Evolutionary conservation across 2,329 filamentous ascomycete genomes (phyloP), one percentile per base, ranked within the genome.

Genomic region (Calonectria ilicicola): DNA sequence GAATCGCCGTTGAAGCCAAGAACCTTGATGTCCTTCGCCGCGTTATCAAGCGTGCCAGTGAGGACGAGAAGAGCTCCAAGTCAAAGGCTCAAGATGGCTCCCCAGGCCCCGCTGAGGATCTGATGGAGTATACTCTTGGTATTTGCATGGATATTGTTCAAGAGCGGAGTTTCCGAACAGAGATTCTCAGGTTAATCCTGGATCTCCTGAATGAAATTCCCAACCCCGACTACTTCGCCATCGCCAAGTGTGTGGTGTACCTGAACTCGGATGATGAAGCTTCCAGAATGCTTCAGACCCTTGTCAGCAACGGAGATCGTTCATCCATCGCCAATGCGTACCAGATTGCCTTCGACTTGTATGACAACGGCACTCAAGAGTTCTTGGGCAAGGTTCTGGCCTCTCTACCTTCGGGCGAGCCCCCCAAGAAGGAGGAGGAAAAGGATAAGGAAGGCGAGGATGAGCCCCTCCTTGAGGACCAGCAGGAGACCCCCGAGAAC

Each of bases 71-170:
- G 85, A 89, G 91, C 67, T 87, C 89, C 78, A 91, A 93, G 81
- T 84, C 86, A 5, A 90, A 92, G 75, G 65, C 85, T 6, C 84
- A 86, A 42, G 88, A 89, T 26, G 85, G 86, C 51, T 83, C 84
- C 14, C 84, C 87, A 62, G 89, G 90, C 4, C 91, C 93, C 32
- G 93, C 95, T 21, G 96, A 98, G 82, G 96, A 98, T 82, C 86
- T 99, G 70, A 97, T 99, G 93, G 97, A 99, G 78, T 99, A 99
- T 81, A 94, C 97, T 23, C 86, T 99, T 74, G 92, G 96, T 78
- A 97, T 99, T 77, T 98, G 96, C 88, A 98, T 99, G 95, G 96
- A 97, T 74, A 93, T 98, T 73, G 95, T 99, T 21, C 97, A 98
- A 85, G 97, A 99, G 86, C 92, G 96, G 66, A 92, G 93, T 60